These are phyloP conservation scores for Nicotiana benthamiana DNA, from an alignment of 257 asterid genomes.

Conservation along the genomic window DNA sequence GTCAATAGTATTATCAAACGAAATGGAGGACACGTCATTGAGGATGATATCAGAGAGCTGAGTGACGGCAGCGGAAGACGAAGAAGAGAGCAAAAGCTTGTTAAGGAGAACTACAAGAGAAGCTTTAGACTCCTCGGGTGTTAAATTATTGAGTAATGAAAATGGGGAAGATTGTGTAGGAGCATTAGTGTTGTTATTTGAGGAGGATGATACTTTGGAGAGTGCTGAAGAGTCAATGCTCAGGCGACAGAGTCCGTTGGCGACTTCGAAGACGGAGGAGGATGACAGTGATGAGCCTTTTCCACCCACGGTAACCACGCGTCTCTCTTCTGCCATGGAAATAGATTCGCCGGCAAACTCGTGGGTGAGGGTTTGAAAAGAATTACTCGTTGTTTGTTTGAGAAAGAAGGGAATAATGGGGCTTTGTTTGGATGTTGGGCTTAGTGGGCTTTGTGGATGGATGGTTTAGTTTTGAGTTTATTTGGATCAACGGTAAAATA, in stretches of 20 bases:
- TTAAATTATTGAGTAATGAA: constrained; percentile 37
- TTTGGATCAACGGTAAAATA: no score
- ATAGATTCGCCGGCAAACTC: neutral
- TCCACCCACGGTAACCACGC: constrained; percentile 54
- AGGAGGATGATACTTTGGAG: constrained; percentile 31
- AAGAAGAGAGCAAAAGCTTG: constrained; percentile 45
- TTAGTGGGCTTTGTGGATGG: neutral
- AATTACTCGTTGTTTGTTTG: neutral
- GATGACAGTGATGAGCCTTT: constrained; percentile 49
- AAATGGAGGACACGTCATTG: constrained; percentile 11
- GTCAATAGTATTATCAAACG: constrained; percentile 13
- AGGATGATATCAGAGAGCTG: constrained; percentile 40
- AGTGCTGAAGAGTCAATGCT: constrained; percentile 48
- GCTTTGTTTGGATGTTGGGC: no score
- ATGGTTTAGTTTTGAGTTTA: no score
- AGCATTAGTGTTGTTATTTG: neutral
- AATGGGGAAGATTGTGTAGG: constrained; percentile 6
- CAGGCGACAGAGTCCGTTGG: constrained; percentile 37
- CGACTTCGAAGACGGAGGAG: constrained; percentile 41
- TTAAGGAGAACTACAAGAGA: constrained; percentile 53
- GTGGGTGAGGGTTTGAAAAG: neutral
- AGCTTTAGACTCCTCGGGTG: constrained; percentile 46
- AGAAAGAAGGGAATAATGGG: neutral
- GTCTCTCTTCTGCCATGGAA: constrained; percentile 27
- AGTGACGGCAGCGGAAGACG: constrained; percentile 18